Base-by-base conservation (phyloP, 2,329 filamentous ascomycete species). In the Phyllosticta capitalensis region DNA sequence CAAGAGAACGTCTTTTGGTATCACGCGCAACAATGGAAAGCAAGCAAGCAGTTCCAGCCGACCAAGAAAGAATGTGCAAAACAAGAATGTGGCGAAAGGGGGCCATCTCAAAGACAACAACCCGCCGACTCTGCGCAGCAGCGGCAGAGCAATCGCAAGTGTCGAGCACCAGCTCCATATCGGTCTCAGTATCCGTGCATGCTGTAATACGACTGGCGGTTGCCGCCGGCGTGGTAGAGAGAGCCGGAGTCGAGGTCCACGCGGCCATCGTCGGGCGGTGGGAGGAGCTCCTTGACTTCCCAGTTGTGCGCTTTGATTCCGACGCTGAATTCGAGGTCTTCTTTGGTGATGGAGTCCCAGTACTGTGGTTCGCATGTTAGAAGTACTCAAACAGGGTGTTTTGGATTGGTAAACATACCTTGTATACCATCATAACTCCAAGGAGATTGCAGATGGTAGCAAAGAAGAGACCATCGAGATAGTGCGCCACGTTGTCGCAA, bases 341-440 rank as follows among this genome's bases (percentile, higher is more conserved):
- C 94, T 70, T 89, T 91, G 21, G 94, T 99, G 74, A 99, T 99
- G 17, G 92, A 96, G 71, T 99, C 94, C 94, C 94, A 99, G 79
- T 95, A 99, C 91, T 94, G 61, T 20, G 10, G 20, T 7, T 19
- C n/a, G 52, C 45, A 21, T 21, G 52, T 55, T 52, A 51, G 14
- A 49, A 54, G 52, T 30, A 55, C n/a, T n/a, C 53, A 19, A 19
- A n/a, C 12, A 59, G n/a, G 10, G 22, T 50, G 22, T 17, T 54
- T 21, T 38, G 12, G 30, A 12, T 22, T n/a, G 51, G 17, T 24
- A 12, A 58, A 69, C 77, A 63, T 74, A 86, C 90, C 87, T 99
- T 99, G 82, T 99, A 99, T 45, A 99, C 86, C 94, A 97, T 99
- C 94, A 99, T 99, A 62, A 99, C 92, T 12, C 86, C 90, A 51